Base-by-base conservation (phyloP, 495 filamentous ascomycete species). In the Glarea lozoyensis region DNA sequence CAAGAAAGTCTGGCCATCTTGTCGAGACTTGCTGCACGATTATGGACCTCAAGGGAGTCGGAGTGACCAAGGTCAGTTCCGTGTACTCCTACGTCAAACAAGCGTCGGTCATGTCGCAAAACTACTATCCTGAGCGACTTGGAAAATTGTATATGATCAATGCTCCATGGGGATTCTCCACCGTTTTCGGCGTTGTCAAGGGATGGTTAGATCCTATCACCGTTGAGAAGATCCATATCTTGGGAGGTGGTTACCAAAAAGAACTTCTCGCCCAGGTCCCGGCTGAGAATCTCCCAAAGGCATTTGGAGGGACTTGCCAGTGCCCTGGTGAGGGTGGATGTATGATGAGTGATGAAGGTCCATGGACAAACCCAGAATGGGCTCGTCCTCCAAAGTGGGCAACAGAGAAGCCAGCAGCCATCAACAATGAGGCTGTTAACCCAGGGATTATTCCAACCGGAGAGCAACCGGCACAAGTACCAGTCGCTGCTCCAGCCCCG, bases 11-110 rank as follows among this genome's bases (percentile, higher is more conserved):
- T 22, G 87, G 86, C 49, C 73, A 79, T 50, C 77, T 98, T 22
- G 81, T 95, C 48, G 92, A 98, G 69, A 98, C 92, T 24, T 96
- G 86, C 69, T 98, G 92, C 75, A 86, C 82, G 44, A 85, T 98
- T 61, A 89, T 95, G 80, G 92, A 98, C 63, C 67, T 95, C 48
- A 94, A 94, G 68, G 89, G 90, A 30, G 89, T 98, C 30, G 86
- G 88, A 24, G 55, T 97, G 55, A 72, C 68, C 44, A 92, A 82
- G 62, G 77, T 85, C 30, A 71, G 73, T 49, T 83, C 83, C 37
- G 88, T 96, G 17, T 76, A 84, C 61, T 58, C 72, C 47, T 79
- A 93, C 62, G 60, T 94, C 63, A 60, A 79, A 54, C 63, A 82
- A 53, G 69, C 80, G 49, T 73, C 81, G 32, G 66, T 66, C 47